Evolutionary conservation across 352 stramenopile species (phyloP).

Genomic region (Globisporangium megalacanthum): DNA sequence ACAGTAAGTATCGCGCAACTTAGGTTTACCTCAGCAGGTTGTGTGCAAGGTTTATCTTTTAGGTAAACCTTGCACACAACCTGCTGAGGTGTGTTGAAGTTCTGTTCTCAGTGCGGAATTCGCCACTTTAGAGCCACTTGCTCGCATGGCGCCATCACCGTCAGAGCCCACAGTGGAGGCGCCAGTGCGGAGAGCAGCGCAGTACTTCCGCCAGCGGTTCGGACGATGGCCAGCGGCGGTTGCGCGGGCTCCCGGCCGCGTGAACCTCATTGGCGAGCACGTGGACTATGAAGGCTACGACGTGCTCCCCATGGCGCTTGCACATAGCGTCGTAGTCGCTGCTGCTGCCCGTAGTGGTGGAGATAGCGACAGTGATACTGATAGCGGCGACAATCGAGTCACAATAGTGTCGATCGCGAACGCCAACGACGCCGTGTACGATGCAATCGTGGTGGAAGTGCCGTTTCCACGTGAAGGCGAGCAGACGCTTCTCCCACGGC

Average conservation of each 20-base stretch:
- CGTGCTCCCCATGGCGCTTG: slow-evolving; percentile 79
- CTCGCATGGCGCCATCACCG: background rate
- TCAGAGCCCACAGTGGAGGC: background rate
- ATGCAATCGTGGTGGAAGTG: slow-evolving; percentile 8
- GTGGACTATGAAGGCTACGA: slow-evolving; percentile 86
- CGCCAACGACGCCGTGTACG: slow-evolving; percentile 8
- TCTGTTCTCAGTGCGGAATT: too few species aligned
- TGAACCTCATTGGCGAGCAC: slow-evolving; percentile 88
- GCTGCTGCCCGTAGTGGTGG: too few species aligned
- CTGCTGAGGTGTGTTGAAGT: too few species aligned
- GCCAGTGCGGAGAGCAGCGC: background rate
- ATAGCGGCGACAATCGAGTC: background rate
- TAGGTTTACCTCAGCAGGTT: too few species aligned
- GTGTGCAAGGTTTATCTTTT: too few species aligned
- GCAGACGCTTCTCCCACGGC: background rate
- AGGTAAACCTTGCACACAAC: too few species aligned
- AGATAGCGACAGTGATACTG: background rate
- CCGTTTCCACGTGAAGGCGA: background rate
- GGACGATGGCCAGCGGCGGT: slow-evolving; percentile 22
- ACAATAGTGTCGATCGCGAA: slow-evolving; percentile 17
- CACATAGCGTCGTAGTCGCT: slow-evolving; percentile 1
- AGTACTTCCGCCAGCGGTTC: slow-evolving; percentile 27
- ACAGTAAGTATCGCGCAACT: too few species aligned
- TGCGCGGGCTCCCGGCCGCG: slow-evolving; percentile 58
- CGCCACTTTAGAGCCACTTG: too few species aligned